Conservation (phyloP, 2,329 filamentous ascomycete genomes). For the Dichotomopilus funicola region DNA sequence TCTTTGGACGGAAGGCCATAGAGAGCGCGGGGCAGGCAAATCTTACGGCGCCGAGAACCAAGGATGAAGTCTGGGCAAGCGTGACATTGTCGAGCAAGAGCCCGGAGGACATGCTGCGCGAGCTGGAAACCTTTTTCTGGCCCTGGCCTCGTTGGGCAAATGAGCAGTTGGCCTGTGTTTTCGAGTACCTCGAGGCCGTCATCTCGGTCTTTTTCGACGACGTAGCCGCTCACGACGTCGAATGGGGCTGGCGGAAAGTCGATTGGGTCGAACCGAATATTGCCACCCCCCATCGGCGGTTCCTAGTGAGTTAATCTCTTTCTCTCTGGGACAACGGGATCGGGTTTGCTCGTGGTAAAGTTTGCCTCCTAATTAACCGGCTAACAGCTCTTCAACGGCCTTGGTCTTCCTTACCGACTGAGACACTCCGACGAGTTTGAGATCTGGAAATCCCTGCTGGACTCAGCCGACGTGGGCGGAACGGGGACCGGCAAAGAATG, state of each 20-base stretch:
- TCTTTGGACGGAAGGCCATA: neutral
- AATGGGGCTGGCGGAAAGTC: neutral
- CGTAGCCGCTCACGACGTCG: neutral
- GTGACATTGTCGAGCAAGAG: too few species aligned
- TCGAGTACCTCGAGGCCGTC: neutral
- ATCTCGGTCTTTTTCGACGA: neutral
- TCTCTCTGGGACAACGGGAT: neutral
- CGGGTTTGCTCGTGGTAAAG: neutral
- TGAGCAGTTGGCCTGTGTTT: slow-evolving; percentile 1
- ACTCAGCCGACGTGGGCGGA: neutral
- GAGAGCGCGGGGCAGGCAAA: neutral
- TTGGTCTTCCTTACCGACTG: neutral
- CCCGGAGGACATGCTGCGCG: too few species aligned
- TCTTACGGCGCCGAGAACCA: too few species aligned
- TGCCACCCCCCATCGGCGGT: neutral
- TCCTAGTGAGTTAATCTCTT: neutral
- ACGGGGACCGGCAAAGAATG: neutral
- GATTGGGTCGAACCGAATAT: neutral
- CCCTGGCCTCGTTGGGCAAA: neutral
- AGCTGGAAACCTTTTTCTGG: neutral
- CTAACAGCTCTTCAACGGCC: neutral
- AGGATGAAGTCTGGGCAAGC: too few species aligned
- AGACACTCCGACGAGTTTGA: neutral
- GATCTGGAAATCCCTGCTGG: neutral
- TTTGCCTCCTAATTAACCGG: neutral